Evolutionary conservation across 805 yeast genomes (phyloP).

Genomic region (Barnettozyma wickerhamii): DNA sequence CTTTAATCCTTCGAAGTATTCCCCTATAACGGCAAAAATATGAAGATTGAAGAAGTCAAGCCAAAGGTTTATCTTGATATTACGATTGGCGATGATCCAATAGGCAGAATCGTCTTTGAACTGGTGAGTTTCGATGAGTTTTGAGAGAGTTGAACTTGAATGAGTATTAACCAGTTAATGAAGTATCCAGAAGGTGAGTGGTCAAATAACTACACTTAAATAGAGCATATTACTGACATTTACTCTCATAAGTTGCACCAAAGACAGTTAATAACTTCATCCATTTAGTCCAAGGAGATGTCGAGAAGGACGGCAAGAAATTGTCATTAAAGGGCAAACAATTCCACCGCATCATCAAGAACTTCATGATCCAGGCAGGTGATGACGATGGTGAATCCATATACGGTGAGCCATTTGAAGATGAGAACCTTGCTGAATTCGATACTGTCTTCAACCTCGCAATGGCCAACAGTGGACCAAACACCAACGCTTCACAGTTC

Average conservation of each 20-base stretch:
- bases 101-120: constrained; percentile 62
- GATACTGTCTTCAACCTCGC: constrained; percentile 50
- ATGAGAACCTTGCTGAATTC: constrained; percentile 48
- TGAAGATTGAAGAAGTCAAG: constrained; percentile 12
- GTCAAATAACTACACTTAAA: background rate
- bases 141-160: no score
- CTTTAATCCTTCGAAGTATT: no score
- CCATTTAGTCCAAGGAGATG: constrained; percentile 38
- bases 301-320: constrained; percentile 18
- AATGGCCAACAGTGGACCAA: constrained; percentile 56
- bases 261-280: constrained; percentile 48
- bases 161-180: constrained; percentile 17
- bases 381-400: constrained; percentile 50
- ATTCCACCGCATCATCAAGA: constrained; percentile 62
- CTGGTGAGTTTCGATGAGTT: constrained; percentile 23
- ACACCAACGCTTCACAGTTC: constrained; percentile 61
- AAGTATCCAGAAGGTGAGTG: constrained; percentile 6
- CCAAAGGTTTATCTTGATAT: constrained; percentile 46
- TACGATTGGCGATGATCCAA: constrained; percentile 32
- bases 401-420: constrained; percentile 41
- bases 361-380: constrained; percentile 70
- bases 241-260: constrained; percentile 45
- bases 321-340: constrained; percentile 38
- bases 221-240: background rate
- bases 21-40: background rate